phyloP scores from a whole-genome alignment of 306 rosid genomes.

The Quercus wislizeni region DNA sequence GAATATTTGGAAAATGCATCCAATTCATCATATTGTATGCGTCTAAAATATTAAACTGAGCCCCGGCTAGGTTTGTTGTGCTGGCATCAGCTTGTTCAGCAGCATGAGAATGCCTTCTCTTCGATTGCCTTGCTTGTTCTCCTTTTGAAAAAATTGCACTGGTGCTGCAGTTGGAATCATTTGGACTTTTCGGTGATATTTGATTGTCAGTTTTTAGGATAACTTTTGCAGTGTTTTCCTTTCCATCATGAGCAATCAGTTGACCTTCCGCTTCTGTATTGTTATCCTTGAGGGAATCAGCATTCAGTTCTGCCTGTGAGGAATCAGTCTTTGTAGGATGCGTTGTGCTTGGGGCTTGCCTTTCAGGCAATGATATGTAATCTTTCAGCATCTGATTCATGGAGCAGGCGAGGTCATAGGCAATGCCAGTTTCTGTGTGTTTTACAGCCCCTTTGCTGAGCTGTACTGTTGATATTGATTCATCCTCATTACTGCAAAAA shows the following conservation, averaged over 20 bases:
- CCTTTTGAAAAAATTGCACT: slow-evolving; percentile 19
- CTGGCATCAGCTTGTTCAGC: slow-evolving; percentile 24
- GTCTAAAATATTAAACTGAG: slow-evolving; percentile 29
- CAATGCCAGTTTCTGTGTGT: slow-evolving; percentile 21
- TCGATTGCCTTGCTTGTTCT: slow-evolving; percentile 20
- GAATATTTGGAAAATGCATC: slow-evolving; percentile 43
- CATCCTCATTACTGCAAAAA: neutral
- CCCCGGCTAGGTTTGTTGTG: slow-evolving; percentile 36
- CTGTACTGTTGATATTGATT: slow-evolving; percentile 22
- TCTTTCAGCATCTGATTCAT: slow-evolving; percentile 23
- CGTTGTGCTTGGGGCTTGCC: slow-evolving; percentile 16
- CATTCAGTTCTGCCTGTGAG: slow-evolving; percentile 20
- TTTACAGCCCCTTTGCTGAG: slow-evolving; percentile 20
- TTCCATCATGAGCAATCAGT: slow-evolving; percentile 23
- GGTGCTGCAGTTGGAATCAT: slow-evolving; percentile 30
- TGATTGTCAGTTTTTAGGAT: slow-evolving; percentile 11
- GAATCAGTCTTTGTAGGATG: slow-evolving; percentile 20
- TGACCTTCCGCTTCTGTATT: slow-evolving; percentile 24
- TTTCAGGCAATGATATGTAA: slow-evolving; percentile 22
- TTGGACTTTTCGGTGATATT: slow-evolving; percentile 21
- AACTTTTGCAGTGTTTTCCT: neutral
- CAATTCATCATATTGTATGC: slow-evolving; percentile 28
- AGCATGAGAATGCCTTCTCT: slow-evolving; percentile 32
- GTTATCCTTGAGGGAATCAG: slow-evolving; percentile 12
- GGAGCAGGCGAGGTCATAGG: slow-evolving; percentile 20